Conservation (phyloP, 192 early-diverging fungal species). For the Dimargaris cristalligena region DNA sequence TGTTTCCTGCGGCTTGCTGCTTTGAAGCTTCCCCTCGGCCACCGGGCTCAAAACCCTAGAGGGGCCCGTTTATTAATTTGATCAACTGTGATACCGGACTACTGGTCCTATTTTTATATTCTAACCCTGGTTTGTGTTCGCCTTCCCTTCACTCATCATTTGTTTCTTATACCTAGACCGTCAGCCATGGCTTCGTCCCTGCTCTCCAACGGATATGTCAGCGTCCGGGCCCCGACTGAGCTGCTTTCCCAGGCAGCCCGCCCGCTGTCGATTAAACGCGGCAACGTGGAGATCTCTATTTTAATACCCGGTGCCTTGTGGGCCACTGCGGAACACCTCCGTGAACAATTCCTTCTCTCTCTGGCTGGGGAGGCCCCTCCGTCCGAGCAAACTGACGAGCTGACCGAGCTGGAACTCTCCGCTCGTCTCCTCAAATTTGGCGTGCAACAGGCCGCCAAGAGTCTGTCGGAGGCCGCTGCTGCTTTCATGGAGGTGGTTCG, state of each 20-base stretch:
- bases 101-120: no score
- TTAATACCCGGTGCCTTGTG: slow-evolving; percentile 70
- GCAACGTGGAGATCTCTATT: slow-evolving; percentile 61
- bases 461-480: slow-evolving; percentile 17
- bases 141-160: slow-evolving; percentile 11
- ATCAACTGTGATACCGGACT: no score
- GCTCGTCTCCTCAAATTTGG: slow-evolving; percentile 54
- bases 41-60: no score
- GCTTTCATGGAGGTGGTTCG: slow-evolving; percentile 54
- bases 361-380: slow-evolving; percentile 16
- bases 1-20: no score
- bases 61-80: no score
- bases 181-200: not conserved
- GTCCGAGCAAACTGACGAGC: slow-evolving; percentile 23
- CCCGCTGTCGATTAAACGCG: slow-evolving; percentile 63
- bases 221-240: slow-evolving; percentile 15
- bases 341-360: slow-evolving; percentile 43
- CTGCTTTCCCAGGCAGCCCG: slow-evolving; percentile 34
- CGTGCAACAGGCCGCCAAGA: slow-evolving; percentile 20
- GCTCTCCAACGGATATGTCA: slow-evolving; percentile 11
- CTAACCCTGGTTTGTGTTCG: no score
- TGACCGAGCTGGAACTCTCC: slow-evolving; percentile 51
- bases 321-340: slow-evolving; percentile 73
- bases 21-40: no score
- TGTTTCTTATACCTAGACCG: no score